Conservation (phyloP, 768 basidiomycete genomes). For the Coprinopsis cinerea region DNA sequence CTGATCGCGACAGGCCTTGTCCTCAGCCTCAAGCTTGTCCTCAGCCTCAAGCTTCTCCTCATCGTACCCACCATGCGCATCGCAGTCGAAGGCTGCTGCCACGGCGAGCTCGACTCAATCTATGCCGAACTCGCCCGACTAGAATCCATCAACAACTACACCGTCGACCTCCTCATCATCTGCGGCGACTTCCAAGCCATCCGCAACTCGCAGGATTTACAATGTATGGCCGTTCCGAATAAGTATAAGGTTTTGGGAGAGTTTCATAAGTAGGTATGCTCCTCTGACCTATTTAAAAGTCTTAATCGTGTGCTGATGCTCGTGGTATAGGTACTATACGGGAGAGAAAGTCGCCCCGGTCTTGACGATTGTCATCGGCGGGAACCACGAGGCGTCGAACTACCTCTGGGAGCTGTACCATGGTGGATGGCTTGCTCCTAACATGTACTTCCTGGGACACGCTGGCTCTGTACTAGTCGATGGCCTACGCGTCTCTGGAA, state of each 20-base stretch:
- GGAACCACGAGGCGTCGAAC: conserved; percentile 96
- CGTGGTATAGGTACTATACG: conserved; percentile 68
- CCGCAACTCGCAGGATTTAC: conserved; percentile 76
- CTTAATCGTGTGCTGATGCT: conserved; percentile 4
- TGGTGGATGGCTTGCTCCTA: conserved; percentile 94
- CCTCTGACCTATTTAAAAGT: not conserved
- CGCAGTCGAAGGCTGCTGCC: conserved; percentile 55
- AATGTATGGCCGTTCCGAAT: conserved; percentile 85
- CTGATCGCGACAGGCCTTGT: too few species aligned
- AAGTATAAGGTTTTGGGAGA: conserved; percentile 84
- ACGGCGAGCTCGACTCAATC: conserved; percentile 87
- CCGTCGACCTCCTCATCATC: conserved; percentile 81
- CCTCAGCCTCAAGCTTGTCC: too few species aligned
- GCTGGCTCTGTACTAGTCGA: conserved; percentile 87
- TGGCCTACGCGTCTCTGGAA: conserved; percentile 83
- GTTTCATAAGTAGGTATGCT: conserved; percentile 64
- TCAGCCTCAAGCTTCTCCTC: too few species aligned
- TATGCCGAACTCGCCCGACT: conserved; percentile 65
- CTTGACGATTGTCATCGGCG: conserved; percentile 91
- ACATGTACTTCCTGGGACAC: conserved; percentile 93
- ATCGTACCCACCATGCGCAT: too few species aligned
- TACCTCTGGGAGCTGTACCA: conserved; percentile 98
- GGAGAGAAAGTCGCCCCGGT: conserved; percentile 78
- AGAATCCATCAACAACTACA: conserved; percentile 55
- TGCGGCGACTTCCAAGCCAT: conserved; percentile 97